Evolutionary conservation across 768 basidiomycete genomes (phyloP).

Genomic region (Tulasnella calospora): DNA sequence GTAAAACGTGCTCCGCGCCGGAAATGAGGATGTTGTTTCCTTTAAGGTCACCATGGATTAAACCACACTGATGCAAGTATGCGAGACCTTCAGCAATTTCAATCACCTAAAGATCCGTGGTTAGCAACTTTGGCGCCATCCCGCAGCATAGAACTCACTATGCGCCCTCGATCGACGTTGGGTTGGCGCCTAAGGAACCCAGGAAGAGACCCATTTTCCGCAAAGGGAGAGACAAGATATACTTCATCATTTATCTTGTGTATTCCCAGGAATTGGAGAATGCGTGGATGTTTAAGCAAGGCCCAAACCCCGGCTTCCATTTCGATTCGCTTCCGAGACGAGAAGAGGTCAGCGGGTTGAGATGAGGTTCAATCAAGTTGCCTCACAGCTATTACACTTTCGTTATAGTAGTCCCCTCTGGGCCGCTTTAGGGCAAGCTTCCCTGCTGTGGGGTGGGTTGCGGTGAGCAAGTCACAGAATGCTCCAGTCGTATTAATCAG

Average conservation of each 20-base stretch:
- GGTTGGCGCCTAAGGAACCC: background rate
- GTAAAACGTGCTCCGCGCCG: background rate
- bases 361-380: too few relatives aligned
- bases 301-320: background rate
- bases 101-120: background rate
- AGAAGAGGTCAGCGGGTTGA: too few relatives aligned
- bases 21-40: background rate
- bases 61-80: background rate
- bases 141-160: background rate
- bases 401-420: too few relatives aligned
- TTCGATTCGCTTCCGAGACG: background rate
- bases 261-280: background rate
- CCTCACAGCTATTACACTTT: too few relatives aligned
- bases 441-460: too few relatives aligned
- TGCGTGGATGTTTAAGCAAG: background rate
- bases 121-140: background rate
- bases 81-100: background rate
- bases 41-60: background rate
- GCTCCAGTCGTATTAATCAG: too few relatives aligned
- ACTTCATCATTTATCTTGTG: background rate
- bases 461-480: too few relatives aligned
- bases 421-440: too few relatives aligned
- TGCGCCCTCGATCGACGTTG: background rate
- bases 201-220: background rate
- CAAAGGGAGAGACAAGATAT: background rate